These are phyloP conservation scores for Nakaseomyces uthaithaninus DNA, from an alignment of 1,139 yeast genomes.

Conservation along the genomic window DNA sequence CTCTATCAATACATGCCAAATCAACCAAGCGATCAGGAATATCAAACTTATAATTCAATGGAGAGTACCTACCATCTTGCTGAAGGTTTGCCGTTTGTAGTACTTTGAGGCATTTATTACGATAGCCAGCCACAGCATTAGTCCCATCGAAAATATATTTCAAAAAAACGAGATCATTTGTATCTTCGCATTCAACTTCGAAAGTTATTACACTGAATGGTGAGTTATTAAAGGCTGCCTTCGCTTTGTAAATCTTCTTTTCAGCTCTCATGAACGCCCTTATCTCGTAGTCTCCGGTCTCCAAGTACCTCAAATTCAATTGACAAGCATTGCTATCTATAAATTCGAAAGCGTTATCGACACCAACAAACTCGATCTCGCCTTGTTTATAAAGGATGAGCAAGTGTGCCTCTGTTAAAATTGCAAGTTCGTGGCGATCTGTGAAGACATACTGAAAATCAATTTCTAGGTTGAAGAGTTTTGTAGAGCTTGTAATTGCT, in stretches of 20 bases:
- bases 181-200: not conserved
- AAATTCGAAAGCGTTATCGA: not conserved
- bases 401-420: not conserved
- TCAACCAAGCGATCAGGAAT: too few species aligned
- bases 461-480: not conserved
- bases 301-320: not conserved
- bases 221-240: not conserved
- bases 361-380: not conserved
- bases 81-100: not conserved
- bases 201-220: not conserved
- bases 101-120: not conserved
- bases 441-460: conserved; percentile 1
- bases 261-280: conserved; percentile 1
- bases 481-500: not conserved
- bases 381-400: not conserved
- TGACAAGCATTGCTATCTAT: not conserved
- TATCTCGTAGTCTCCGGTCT: not conserved
- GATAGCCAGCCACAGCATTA: not conserved
- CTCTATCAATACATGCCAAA: too few species aligned
- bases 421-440: not conserved
- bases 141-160: not conserved
- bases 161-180: not conserved
- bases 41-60: too few species aligned
- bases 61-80: too few species aligned
- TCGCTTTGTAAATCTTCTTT: not conserved